A percentile compares a stretch with the other conserved stretches of the same genome.
Evolutionary conservation across 441 rosid species (phyloP).

Genomic region (Syzygium malaccense): DNA sequence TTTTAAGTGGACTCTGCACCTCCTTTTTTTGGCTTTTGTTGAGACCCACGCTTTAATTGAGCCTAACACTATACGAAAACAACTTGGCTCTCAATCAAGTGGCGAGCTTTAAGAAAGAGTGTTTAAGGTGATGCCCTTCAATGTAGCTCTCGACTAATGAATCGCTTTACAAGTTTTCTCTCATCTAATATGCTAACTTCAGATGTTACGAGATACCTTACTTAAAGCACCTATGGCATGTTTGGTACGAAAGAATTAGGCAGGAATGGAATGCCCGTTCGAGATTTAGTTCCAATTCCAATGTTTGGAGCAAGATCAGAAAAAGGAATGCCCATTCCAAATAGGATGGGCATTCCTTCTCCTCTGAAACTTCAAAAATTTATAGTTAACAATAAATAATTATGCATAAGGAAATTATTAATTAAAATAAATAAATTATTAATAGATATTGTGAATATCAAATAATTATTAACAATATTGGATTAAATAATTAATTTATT

Average conservation of each 20-base stretch:
- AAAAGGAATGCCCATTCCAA: not conserved
- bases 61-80: too few relatives aligned
- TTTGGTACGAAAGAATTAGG: too few relatives aligned
- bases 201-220: too few relatives aligned
- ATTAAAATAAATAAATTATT: not conserved
- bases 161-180: too few relatives aligned
- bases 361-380: not conserved
- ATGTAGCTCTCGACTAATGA: not conserved
- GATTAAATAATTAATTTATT: not conserved
- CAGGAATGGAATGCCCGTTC: not conserved
- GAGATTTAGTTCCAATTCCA: not conserved
- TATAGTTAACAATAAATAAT: not conserved
- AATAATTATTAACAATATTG: not conserved
- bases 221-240: too few relatives aligned
- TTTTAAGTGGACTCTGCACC: too few relatives aligned
- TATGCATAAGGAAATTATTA: not conserved
- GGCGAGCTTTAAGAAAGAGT: too few relatives aligned
- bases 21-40: too few relatives aligned
- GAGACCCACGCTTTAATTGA: too few relatives aligned
- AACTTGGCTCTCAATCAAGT: too few relatives aligned
- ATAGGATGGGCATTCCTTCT: too few relatives aligned
- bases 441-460: not conserved
- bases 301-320: not conserved
- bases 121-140: not conserved
- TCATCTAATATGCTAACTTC: not conserved